Evolutionary conservation across 495 filamentous ascomycete genomes (phyloP).

Genomic region (Penicillium herquei): DNA sequence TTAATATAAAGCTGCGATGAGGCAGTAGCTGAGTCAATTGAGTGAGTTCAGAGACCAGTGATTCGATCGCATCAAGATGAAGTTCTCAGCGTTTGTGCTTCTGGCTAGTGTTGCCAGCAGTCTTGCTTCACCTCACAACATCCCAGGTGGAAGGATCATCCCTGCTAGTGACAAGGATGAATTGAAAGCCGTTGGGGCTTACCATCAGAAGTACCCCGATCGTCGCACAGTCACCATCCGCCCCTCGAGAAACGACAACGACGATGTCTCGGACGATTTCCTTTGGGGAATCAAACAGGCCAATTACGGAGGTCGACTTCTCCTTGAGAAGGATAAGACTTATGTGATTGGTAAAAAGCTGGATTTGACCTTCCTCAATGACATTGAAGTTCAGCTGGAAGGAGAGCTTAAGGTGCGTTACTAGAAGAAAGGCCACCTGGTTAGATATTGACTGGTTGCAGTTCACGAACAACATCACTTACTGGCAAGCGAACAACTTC

Average conservation of each 20-base stretch:
- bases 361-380: conserved; percentile 54
- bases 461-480: conserved; percentile 58
- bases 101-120: conserved; percentile 21
- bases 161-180: conserved; percentile 21
- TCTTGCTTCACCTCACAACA: conserved; percentile 12
- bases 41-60: too few species aligned
- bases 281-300: conserved; percentile 49
- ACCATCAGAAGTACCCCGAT: conserved; percentile 29
- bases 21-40: too few species aligned
- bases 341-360: conserved; percentile 58
- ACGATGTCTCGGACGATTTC: conserved; percentile 55
- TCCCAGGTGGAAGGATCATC: conserved; percentile 30
- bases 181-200: conserved; percentile 27
- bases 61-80: neutral
- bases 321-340: conserved; percentile 48
- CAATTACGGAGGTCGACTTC: conserved; percentile 52
- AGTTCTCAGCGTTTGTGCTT: conserved; percentile 10
- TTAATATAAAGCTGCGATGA: too few species aligned
- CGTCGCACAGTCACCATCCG: conserved; percentile 50
- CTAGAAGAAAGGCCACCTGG: conserved; percentile 6
- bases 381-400: conserved; percentile 56
- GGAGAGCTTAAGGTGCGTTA: conserved; percentile 45
- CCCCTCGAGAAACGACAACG: conserved; percentile 48
- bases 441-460: conserved; percentile 8
- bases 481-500: conserved; percentile 59